Evolutionary conservation across 352 stramenopile species (phyloP).

Genomic region (Globisporangium cylindrosporum): DNA sequence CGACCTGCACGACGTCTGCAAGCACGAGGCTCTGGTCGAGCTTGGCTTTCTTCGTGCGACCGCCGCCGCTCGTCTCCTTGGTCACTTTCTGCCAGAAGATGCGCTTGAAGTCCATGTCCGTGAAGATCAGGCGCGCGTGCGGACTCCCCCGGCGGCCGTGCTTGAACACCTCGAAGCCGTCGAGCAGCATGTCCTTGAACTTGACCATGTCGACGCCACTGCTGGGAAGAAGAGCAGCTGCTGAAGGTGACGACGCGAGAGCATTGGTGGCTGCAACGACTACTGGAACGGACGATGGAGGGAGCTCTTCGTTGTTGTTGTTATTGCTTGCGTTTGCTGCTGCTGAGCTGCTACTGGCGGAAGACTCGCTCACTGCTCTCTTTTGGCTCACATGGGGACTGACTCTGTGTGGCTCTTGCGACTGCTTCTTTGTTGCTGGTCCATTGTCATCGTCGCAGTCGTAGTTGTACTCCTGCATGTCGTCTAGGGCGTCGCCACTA

Average conservation of each 20-base stretch:
- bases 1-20: conserved; percentile 60
- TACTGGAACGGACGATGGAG: neutral
- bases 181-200: conserved; percentile 63
- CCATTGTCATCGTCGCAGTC: conserved; percentile 22
- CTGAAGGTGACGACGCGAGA: neutral
- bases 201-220: conserved; percentile 41
- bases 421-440: neutral
- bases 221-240: conserved; percentile 10
- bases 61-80: conserved; percentile 32
- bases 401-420: neutral
- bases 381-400: neutral
- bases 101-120: conserved; percentile 71
- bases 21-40: conserved; percentile 73
- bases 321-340: neutral
- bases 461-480: conserved; percentile 34
- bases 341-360: neutral
- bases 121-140: conserved; percentile 64
- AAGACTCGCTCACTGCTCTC: neutral
- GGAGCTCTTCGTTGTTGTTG: conserved; percentile 17
- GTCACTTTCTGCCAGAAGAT: conserved; percentile 79
- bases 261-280: neutral
- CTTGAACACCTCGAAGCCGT: conserved; percentile 75
- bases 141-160: conserved; percentile 64
- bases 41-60: conserved; percentile 55
- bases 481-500: conserved; percentile 29